Percentiles rank a stretch among this genome's conserved stretches.
phyloP scores from a whole-genome alignment of 257 asterid genomes.

The Rehmannia glutinosa region DNA sequence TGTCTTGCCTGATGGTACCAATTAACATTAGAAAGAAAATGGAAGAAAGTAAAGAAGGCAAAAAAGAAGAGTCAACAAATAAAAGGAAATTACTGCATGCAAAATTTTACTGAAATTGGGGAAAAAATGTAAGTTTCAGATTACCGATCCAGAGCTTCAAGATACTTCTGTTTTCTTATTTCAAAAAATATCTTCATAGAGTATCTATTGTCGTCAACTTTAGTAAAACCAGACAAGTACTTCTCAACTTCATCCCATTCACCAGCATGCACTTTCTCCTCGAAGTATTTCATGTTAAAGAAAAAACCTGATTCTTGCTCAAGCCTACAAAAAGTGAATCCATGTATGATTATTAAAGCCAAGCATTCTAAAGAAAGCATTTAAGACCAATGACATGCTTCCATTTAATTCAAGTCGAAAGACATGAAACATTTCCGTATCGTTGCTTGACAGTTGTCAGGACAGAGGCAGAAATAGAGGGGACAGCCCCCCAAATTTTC shows the following conservation, averaged over 20 bases:
- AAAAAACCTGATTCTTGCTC: slow-evolving; percentile 95
- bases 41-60: background rate
- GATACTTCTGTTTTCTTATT: slow-evolving; percentile 95
- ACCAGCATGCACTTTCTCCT: slow-evolving; percentile 96
- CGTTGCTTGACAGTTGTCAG: background rate
- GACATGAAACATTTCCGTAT: background rate
- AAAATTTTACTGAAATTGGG: background rate
- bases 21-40: background rate
- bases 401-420: background rate
- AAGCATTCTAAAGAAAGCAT: background rate
- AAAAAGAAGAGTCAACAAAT: background rate
- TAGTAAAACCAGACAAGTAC: slow-evolving; percentile 90
- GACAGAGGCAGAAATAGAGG: no score
- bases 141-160: slow-evolving; percentile 95
- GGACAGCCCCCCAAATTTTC: no score
- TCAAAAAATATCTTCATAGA: slow-evolving; percentile 97
- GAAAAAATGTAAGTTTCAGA: background rate
- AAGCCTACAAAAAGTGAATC: slow-evolving; percentile 49
- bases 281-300: slow-evolving; percentile 95
- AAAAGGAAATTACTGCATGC: background rate
- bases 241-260: slow-evolving; percentile 99
- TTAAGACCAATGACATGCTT: background rate
- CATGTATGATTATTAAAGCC: background rate
- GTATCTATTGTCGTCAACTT: slow-evolving; percentile 93
- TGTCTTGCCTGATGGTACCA: slow-evolving; percentile 65